A percentile compares a stretch with the other conserved stretches of the same genome.
phyloP scores from a whole-genome alignment of 2,329 filamentous ascomycete species.

The Elsinoe ampelina region DNA sequence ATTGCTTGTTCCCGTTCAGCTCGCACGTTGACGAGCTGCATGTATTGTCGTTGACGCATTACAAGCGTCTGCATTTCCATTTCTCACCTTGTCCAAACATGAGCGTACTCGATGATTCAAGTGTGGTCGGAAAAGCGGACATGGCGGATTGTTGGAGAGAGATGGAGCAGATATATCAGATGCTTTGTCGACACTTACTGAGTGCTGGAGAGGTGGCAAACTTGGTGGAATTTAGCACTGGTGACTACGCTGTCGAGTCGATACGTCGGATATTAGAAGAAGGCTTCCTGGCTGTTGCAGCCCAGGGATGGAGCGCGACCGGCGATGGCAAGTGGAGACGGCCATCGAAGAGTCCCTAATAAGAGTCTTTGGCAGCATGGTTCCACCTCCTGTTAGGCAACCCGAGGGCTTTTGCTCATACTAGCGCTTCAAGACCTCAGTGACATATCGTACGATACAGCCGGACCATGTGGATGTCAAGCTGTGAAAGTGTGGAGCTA shows the following conservation, averaged over 20 bases:
- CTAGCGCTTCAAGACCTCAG: too few relatives aligned
- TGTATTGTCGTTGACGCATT: background rate
- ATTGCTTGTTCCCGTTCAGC: constrained; percentile 58
- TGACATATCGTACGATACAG: too few relatives aligned
- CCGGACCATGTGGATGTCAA: too few relatives aligned
- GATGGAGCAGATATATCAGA: constrained; percentile 17
- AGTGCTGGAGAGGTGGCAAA: background rate
- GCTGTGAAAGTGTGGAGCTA: too few relatives aligned
- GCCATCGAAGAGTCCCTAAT: background rate
- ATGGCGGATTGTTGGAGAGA: constrained; percentile 32
- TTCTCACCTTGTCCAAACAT: constrained; percentile 34
- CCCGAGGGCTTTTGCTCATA: too few relatives aligned
- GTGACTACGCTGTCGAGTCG: constrained; percentile 8
- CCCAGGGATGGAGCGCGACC: background rate
- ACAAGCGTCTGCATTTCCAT: constrained; percentile 28
- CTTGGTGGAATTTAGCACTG: background rate
- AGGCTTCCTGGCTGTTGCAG: background rate
- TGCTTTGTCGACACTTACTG: background rate
- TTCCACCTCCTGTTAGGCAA: too few relatives aligned
- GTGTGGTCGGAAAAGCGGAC: constrained; percentile 34
- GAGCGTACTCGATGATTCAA: constrained; percentile 29
- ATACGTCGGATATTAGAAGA: constrained; percentile 3
- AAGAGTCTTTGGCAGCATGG: too few relatives aligned
- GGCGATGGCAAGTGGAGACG: background rate
- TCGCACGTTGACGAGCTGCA: constrained; percentile 43